Evolutionary conservation across 768 basidiomycete species (phyloP).

Genomic region (Lentinula sp.): DNA sequence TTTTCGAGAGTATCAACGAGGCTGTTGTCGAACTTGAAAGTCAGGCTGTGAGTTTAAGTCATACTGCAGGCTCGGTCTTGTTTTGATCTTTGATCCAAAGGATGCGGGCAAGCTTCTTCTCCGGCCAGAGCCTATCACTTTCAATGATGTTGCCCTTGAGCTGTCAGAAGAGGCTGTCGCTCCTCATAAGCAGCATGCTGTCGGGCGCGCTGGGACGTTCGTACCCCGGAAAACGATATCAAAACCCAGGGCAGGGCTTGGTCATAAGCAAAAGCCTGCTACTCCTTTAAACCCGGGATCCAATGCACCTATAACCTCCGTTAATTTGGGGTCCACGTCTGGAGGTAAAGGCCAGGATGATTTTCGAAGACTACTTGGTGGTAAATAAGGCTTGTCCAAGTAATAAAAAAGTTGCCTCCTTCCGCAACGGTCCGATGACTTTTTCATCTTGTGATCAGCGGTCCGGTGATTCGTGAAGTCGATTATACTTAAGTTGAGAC

Average conservation of each 20-base stretch:
- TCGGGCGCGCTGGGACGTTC: conserved; percentile 46
- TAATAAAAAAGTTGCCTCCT: too few species aligned
- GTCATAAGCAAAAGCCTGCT: conserved; percentile 41
- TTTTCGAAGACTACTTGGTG: conserved; percentile 6
- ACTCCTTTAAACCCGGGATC: conserved; percentile 1
- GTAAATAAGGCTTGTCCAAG: background rate
- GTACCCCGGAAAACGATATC: conserved; percentile 62
- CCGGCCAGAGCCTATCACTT: conserved; percentile 62
- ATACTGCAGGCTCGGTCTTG: background rate
- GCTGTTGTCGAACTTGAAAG: conserved; percentile 63
- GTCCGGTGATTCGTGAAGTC: background rate
- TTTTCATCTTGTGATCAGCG: background rate
- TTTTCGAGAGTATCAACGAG: conserved; percentile 56
- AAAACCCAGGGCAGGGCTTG: conserved; percentile 67
- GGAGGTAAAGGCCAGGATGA: conserved; percentile 4
- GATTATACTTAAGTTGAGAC: background rate
- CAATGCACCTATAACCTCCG: background rate
- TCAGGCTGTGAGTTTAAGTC: conserved; percentile 44
- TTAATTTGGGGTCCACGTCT: background rate
- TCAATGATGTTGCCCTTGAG: conserved; percentile 54
- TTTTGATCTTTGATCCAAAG: conserved; percentile 28
- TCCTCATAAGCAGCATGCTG: conserved; percentile 16
- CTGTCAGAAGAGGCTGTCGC: conserved; percentile 46
- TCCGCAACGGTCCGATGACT: background rate
- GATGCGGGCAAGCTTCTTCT: conserved; percentile 81